These are phyloP conservation scores for Ophiostoma australiae DNA, from an alignment of 2,329 filamentous ascomycete genomes.

Conservation along the genomic window DNA sequence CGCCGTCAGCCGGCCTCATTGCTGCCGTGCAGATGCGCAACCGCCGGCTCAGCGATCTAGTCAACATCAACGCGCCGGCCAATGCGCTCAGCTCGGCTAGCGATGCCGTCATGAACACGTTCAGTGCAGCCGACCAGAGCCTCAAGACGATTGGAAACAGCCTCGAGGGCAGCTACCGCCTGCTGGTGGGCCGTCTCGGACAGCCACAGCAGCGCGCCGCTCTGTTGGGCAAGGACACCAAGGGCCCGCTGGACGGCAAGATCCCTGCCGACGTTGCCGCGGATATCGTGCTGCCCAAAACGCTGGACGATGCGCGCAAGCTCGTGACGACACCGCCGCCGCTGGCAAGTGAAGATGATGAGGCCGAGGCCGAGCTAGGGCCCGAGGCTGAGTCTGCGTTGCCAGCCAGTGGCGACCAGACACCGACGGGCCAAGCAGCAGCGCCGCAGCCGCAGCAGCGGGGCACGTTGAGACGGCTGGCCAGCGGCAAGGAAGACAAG, in stretches of 20 bases:
- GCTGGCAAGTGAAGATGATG: constrained; percentile 54
- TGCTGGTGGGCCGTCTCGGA: constrained; percentile 81
- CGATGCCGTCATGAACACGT: constrained; percentile 79
- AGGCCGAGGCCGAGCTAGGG: constrained; percentile 22
- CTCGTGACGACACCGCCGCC: constrained; percentile 72
- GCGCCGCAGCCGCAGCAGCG: constrained; percentile 15
- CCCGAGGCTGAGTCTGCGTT: neutral
- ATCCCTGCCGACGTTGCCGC: neutral
- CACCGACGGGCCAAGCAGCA: constrained; percentile 12
- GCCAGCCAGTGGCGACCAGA: constrained; percentile 15
- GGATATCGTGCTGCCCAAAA: constrained; percentile 68
- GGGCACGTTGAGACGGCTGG: constrained; percentile 8
- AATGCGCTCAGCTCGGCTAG: constrained; percentile 76
- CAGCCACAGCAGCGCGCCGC: constrained; percentile 37
- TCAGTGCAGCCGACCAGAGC: constrained; percentile 84
- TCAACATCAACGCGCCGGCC: constrained; percentile 80
- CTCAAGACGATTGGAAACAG: constrained; percentile 89
- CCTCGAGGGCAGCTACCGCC: constrained; percentile 87
- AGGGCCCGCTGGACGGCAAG: neutral
- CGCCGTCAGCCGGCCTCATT: constrained; percentile 40
- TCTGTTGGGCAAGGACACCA: constrained; percentile 34
- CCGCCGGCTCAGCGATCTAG: constrained; percentile 75
- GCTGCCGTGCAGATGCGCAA: constrained; percentile 55
- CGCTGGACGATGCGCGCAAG: constrained; percentile 85
- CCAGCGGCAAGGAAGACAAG: constrained; percentile 51